A percentile compares a stretch with the other conserved stretches of the same genome.
Evolutionary conservation across 306 rosid species (phyloP).

Genomic region (Malus orientalis): DNA sequence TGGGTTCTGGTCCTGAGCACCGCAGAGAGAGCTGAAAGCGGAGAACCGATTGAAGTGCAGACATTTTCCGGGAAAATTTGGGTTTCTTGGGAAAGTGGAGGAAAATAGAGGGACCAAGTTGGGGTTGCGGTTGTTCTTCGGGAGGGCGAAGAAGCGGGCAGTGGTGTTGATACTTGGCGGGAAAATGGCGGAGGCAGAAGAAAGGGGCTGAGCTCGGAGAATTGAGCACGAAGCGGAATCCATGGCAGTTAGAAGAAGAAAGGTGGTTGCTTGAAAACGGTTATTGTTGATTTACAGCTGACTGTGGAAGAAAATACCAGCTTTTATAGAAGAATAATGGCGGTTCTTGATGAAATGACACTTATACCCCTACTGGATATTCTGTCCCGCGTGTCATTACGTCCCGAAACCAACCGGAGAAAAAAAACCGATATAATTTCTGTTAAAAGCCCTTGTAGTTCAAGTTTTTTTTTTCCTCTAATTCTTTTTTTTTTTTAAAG

Average conservation of each 20-base stretch:
- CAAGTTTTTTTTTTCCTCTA: not conserved
- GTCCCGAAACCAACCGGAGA: not conserved
- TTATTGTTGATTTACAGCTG: not conserved
- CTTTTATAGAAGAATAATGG: not conserved
- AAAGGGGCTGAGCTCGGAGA: constrained; percentile 11
- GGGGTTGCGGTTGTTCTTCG: constrained; percentile 8
- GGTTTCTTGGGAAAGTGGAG: constrained; percentile 14
- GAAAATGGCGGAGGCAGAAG: constrained; percentile 5
- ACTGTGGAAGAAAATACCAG: not conserved
- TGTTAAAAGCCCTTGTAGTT: not conserved
- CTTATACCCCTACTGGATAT: not conserved
- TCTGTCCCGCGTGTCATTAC: not conserved
- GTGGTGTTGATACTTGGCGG: not conserved
- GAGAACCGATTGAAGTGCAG: constrained; percentile 24
- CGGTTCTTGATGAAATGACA: not conserved
- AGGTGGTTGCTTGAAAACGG: not conserved
- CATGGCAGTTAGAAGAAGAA: constrained; percentile 24
- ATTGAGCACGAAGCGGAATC: constrained; percentile 27
- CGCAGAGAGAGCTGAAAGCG: constrained; percentile 33
- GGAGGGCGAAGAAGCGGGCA: not conserved
- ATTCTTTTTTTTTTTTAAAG: no score
- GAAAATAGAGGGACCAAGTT: constrained; percentile 18
- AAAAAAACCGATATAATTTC: not conserved
- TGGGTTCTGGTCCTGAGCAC: constrained; percentile 13
- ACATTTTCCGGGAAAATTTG: constrained; percentile 27